Conservation (phyloP, 2,329 filamentous ascomycete genomes). For the Microdochium paspali region DNA sequence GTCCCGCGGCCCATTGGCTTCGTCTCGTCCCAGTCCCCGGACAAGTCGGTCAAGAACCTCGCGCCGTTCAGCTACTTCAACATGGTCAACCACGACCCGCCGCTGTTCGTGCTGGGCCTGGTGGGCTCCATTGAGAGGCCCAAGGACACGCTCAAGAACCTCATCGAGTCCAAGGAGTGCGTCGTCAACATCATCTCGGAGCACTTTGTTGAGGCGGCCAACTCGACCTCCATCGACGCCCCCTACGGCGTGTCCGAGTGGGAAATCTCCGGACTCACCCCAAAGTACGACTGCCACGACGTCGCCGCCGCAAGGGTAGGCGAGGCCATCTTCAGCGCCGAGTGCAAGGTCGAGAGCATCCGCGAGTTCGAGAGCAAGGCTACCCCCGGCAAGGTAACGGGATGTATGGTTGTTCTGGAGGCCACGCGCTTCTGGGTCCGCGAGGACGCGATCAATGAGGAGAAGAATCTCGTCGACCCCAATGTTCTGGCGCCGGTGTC, state of each 20-base stretch:
- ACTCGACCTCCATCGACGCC: slow-evolving; percentile 47
- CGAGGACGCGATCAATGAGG: slow-evolving; percentile 78
- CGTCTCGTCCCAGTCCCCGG: slow-evolving; percentile 43
- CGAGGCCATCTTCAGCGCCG: slow-evolving; percentile 76
- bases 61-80: slow-evolving; percentile 86
- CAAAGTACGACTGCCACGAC: slow-evolving; percentile 49
- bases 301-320: slow-evolving; percentile 66
- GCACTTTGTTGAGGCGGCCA: slow-evolving; percentile 53
- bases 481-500: slow-evolving; percentile 67
- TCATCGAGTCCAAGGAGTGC: slow-evolving; percentile 47
- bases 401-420: slow-evolving; percentile 69
- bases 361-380: slow-evolving; percentile 69
- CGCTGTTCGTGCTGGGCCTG: slow-evolving; percentile 51
- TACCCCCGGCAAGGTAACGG: slow-evolving; percentile 64
- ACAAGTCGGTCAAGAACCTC: slow-evolving; percentile 60
- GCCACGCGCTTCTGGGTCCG: slow-evolving; percentile 82
- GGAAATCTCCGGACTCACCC: slow-evolving; percentile 67
- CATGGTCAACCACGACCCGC: slow-evolving; percentile 77
- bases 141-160: slow-evolving; percentile 50
- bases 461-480: slow-evolving; percentile 65
- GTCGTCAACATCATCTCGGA: slow-evolving; percentile 54
- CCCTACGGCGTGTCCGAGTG: slow-evolving; percentile 45
- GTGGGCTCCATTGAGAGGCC: slow-evolving; percentile 42
- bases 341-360: slow-evolving; percentile 66
- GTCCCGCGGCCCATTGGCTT: slow-evolving; percentile 73